phyloP scores from a whole-genome alignment of 2,329 filamentous ascomycete genomes.

The Nigrograna mackinnonii region DNA sequence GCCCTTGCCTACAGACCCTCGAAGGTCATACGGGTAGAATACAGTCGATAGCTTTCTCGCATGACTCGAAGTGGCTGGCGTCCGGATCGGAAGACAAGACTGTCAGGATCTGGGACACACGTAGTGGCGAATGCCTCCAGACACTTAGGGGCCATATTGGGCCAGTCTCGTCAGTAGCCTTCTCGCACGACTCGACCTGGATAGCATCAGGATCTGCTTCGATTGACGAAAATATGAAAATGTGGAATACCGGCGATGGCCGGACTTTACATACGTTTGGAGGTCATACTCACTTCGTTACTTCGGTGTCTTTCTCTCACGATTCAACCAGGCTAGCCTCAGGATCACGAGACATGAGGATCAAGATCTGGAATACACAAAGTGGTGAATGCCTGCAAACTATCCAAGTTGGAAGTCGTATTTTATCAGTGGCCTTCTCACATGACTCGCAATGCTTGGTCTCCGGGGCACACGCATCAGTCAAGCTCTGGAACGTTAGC shows the following conservation, averaged over 20 bases:
- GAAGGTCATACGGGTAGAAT: constrained; percentile 11
- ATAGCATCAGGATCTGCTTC: constrained; percentile 6
- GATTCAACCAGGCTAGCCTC: constrained; percentile 15
- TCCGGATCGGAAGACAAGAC: constrained; percentile 16
- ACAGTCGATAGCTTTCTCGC: constrained; percentile 24
- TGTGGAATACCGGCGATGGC: constrained; percentile 3
- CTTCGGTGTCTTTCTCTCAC: neutral
- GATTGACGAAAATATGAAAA: constrained; percentile 4
- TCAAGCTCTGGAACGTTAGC: constrained; percentile 19
- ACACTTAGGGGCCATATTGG: constrained; percentile 17
- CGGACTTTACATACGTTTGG: constrained; percentile 2
- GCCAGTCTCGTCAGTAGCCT: constrained; percentile 16
- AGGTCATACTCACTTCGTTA: neutral
- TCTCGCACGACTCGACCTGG: too few species aligned
- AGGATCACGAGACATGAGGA: constrained; percentile 13
- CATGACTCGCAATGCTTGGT: constrained; percentile 10
- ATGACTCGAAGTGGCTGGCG: constrained; percentile 17
- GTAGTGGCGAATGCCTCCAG: constrained; percentile 8
- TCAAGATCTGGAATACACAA: constrained; percentile 19
- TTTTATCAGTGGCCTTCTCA: neutral
- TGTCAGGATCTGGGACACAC: constrained; percentile 19
- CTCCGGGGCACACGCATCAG: constrained; percentile 13
- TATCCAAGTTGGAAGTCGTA: constrained; percentile 6
- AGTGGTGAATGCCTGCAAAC: constrained; percentile 15
- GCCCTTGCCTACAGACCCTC: constrained; percentile 11